A percentile compares a stretch with the other conserved stretches of the same genome.
phyloP scores from a whole-genome alignment of 768 basidiomycete genomes.

The Phanerochaete carnosa region DNA sequence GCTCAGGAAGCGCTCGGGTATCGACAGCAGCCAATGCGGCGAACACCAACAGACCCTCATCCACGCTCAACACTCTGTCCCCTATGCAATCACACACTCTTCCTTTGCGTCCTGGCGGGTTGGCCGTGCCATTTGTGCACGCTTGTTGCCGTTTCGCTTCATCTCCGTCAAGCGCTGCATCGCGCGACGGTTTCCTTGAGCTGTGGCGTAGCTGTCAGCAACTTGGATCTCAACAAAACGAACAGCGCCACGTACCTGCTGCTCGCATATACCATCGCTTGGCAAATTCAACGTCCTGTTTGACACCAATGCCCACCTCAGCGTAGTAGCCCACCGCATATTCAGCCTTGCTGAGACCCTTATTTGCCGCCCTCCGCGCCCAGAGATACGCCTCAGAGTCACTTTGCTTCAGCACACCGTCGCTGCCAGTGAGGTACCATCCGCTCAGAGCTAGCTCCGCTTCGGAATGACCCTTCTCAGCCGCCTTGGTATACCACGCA shows the following conservation, averaged over 20 bases:
- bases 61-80: neutral
- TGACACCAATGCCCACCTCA: conserved; percentile 96
- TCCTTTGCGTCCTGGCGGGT: conserved; percentile 92
- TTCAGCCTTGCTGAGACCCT: conserved; percentile 94
- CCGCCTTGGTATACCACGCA: conserved; percentile 98
- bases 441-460: conserved; percentile 95
- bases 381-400: conserved; percentile 99
- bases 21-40: neutral
- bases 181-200: conserved; percentile 97
- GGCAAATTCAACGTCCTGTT: conserved; percentile 92
- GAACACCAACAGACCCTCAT: neutral
- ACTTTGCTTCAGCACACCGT: conserved; percentile 94
- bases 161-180: conserved; percentile 96
- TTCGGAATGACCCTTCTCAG: conserved; percentile 93
- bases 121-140: conserved; percentile 74
- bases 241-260: conserved; percentile 61
- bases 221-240: neutral
- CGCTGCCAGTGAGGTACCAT: conserved; percentile 96
- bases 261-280: conserved; percentile 99
- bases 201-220: conserved; percentile 35
- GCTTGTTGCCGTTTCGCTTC: conserved; percentile 83
- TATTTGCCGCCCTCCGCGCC: conserved; percentile 95
- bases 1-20: conserved; percentile 7
- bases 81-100: conserved; percentile 80
- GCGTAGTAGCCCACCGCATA: conserved; percentile 99